A percentile compares a stretch with the other conserved stretches of the same genome.
These are phyloP conservation scores for Arthrobotrys conoides DNA, from an alignment of 2,329 filamentous ascomycete species.

Conservation along the genomic window DNA sequence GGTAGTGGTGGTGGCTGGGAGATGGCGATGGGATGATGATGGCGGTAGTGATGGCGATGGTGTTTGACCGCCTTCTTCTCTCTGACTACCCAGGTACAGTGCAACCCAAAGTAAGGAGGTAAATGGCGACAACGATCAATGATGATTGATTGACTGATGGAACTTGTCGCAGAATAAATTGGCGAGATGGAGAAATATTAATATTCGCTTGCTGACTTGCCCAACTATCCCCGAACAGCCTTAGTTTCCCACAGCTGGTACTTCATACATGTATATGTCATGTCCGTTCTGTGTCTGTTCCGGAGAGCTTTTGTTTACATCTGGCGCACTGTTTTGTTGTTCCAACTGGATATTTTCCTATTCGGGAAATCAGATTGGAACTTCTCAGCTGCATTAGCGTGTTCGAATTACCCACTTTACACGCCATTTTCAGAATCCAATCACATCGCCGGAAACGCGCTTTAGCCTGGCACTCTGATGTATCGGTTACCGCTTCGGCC, in stretches of 20 bases:
- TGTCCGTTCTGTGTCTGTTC: background rate
- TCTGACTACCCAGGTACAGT: background rate
- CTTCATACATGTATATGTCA: background rate
- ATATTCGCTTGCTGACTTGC: constrained; percentile 26
- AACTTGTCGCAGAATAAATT: constrained; percentile 25
- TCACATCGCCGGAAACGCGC: constrained; percentile 20
- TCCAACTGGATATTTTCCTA: constrained; percentile 25
- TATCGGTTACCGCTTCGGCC: constrained; percentile 35
- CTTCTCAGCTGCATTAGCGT: constrained; percentile 27
- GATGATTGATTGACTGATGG: background rate
- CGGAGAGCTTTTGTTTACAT: constrained; percentile 51
- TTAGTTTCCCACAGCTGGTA: background rate
- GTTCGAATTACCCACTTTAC: constrained; percentile 38
- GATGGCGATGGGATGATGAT: constrained; percentile 16
- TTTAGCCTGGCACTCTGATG: constrained; percentile 13
- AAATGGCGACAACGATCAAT: background rate
- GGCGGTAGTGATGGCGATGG: background rate
- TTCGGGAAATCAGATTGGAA: constrained; percentile 48
- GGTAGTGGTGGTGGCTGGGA: constrained; percentile 4
- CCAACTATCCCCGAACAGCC: constrained; percentile 19
- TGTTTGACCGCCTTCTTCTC: background rate
- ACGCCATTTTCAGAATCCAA: constrained; percentile 18
- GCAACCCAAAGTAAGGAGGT: background rate
- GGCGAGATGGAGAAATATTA: constrained; percentile 41
- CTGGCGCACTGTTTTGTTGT: constrained; percentile 47